Evolutionary conservation across 176 grass and related monocot species (phyloP).

Genomic region (Stipa capillata): DNA sequence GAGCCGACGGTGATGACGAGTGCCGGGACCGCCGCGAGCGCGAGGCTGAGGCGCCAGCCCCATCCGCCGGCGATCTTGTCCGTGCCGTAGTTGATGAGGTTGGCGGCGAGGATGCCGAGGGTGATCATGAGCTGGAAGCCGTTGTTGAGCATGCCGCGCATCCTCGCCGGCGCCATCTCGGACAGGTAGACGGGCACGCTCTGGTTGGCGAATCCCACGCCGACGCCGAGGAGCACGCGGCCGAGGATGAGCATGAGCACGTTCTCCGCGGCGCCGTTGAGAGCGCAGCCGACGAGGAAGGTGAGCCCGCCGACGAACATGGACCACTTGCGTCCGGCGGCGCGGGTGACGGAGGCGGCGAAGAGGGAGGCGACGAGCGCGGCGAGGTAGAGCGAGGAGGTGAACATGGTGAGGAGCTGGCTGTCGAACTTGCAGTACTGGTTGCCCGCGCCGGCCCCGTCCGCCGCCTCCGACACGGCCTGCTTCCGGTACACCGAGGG

Average conservation of each 20-base stretch:
- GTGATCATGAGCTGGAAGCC: slow-evolving; percentile 38
- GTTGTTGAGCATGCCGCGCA: slow-evolving; percentile 40
- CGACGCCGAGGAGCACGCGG: slow-evolving; percentile 66
- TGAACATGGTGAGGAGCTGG: slow-evolving; percentile 49
- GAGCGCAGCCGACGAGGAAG: slow-evolving; percentile 47
- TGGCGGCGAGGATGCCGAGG: neutral
- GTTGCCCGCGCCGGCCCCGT: neutral
- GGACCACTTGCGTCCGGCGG: slow-evolving; percentile 58
- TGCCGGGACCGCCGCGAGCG: slow-evolving; percentile 9
- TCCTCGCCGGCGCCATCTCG: slow-evolving; percentile 31
- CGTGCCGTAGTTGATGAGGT: slow-evolving; percentile 8
- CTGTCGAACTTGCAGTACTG: slow-evolving; percentile 95
- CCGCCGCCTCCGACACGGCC: too few species aligned
- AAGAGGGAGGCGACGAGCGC: slow-evolving; percentile 29
- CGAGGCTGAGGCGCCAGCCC: slow-evolving; percentile 12
- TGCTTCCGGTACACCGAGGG: slow-evolving; percentile 52
- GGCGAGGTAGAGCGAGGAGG: slow-evolving; percentile 40
- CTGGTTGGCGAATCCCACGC: slow-evolving; percentile 76
- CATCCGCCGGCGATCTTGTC: neutral
- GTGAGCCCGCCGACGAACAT: slow-evolving; percentile 53
- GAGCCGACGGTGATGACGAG: neutral
- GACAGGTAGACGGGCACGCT: slow-evolving; percentile 34
- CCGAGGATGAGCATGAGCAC: slow-evolving; percentile 70
- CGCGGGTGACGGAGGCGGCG: slow-evolving; percentile 45
- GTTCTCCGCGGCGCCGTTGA: slow-evolving; percentile 53